phyloP scores from a whole-genome alignment of 257 asterid species.

The Penstemon davidsonii region DNA sequence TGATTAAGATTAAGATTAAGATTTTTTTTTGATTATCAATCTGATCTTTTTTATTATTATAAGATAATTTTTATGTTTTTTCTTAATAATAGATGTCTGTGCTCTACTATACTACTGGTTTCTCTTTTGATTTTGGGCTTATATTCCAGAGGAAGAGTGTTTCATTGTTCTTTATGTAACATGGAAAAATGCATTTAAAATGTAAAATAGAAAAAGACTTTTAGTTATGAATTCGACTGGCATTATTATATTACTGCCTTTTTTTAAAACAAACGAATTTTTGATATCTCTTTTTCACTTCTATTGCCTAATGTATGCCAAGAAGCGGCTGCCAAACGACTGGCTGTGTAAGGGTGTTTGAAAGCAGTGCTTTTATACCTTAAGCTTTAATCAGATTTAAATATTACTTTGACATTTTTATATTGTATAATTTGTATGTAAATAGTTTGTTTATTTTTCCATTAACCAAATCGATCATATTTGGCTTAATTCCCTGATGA shows the following conservation, averaged over 20 bases:
- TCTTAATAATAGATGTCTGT: not conserved
- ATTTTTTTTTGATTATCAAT: too few relatives aligned
- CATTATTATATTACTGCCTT: not conserved
- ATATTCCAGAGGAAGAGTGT: not conserved
- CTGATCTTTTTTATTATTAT: too few relatives aligned
- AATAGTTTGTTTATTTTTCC: too few relatives aligned
- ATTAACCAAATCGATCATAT: not conserved
- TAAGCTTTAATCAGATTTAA: not conserved
- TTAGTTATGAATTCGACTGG: not conserved
- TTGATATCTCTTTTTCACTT: too few relatives aligned
- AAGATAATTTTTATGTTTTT: not conserved
- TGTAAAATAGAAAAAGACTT: not conserved
- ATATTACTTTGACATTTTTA: not conserved
- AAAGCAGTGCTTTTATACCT: not conserved
- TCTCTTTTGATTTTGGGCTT: not conserved
- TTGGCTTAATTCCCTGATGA: not conserved
- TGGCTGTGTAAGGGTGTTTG: not conserved
- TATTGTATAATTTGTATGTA: too few relatives aligned
- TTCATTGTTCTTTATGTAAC: not conserved
- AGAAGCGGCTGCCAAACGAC: not conserved
- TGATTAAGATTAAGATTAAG: too few relatives aligned
- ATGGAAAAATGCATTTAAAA: not conserved
- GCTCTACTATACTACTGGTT: slow-evolving; percentile 9
- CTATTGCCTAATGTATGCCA: too few relatives aligned
- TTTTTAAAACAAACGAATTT: not conserved